Conservation (phyloP, 306 rosid genomes). For the Styphnolobium japonicum region DNA sequence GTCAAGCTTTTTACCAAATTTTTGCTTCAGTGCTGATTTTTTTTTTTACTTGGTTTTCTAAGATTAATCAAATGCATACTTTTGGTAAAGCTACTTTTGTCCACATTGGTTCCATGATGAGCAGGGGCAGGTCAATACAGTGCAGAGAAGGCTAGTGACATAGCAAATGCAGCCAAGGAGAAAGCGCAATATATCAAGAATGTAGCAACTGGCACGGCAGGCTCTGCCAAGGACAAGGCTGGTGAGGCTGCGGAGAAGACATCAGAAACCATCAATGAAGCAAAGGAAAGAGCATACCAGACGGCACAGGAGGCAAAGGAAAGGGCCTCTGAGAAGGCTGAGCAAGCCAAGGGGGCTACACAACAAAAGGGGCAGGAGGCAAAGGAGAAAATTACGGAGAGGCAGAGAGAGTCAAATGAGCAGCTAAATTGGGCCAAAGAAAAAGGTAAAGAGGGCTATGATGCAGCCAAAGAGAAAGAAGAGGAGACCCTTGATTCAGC, state of each 20-base stretch:
- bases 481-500: constrained; percentile 23
- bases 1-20: neutral
- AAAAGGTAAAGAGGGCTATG: constrained; percentile 8
- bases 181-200: constrained; percentile 21
- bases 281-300: neutral
- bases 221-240: neutral
- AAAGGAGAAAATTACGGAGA: neutral
- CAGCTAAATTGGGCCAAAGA: constrained; percentile 20
- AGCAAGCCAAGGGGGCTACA: neutral
- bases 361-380: neutral
- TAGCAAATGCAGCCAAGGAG: constrained; percentile 33
- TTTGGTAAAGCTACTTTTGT: neutral
- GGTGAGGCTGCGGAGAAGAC: neutral
- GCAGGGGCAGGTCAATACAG: constrained; percentile 52
- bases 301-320: constrained; percentile 3
- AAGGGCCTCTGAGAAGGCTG: neutral
- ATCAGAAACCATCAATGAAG: neutral
- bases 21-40: neutral
- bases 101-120: neutral
- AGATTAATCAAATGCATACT: neutral
- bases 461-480: constrained; percentile 5
- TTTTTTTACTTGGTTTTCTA: neutral
- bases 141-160: constrained; percentile 37
- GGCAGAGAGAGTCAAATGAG: constrained; percentile 6
- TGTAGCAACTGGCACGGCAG: constrained; percentile 2